Evolutionary conservation across 768 basidiomycete genomes (phyloP).

Genomic region (Paxillus ammoniavirescens): DNA sequence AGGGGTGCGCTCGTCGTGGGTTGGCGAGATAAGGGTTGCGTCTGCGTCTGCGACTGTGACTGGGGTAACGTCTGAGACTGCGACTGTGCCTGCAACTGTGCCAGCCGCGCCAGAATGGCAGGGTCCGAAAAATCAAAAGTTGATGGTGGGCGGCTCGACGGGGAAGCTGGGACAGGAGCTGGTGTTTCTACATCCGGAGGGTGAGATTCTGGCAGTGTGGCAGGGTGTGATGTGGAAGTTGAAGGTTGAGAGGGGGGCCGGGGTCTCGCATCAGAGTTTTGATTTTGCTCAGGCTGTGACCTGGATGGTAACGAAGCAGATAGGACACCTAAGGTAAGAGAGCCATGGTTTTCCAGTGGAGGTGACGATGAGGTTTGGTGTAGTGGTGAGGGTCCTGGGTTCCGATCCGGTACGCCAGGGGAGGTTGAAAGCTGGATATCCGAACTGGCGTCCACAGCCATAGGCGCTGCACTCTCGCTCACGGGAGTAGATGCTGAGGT

Average conservation of each 20-base stretch:
- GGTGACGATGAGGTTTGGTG: slow-evolving; percentile 10
- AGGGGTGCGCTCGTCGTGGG: not conserved
- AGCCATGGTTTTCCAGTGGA: not conserved
- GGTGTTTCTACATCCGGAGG: not conserved
- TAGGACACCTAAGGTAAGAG: not conserved
- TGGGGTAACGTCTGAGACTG: slow-evolving; percentile 12
- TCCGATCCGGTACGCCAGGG: slow-evolving; percentile 10
- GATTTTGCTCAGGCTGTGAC: slow-evolving; percentile 2
- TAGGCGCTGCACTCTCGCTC: not conserved
- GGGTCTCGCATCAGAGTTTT: not conserved
- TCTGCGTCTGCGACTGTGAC: slow-evolving; percentile 10
- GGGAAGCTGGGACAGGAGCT: not conserved
- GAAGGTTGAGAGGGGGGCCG: not conserved
- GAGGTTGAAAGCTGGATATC: slow-evolving; percentile 16
- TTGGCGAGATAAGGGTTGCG: slow-evolving; percentile 1
- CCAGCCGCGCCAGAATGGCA: slow-evolving; percentile 19
- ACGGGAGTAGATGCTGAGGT: not conserved
- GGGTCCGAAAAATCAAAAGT: slow-evolving; percentile 25
- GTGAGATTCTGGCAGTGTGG: slow-evolving; percentile 1
- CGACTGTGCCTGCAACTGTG: slow-evolving; percentile 22
- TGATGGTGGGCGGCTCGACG: not conserved
- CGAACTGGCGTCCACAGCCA: slow-evolving; percentile 7
- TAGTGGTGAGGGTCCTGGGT: slow-evolving; percentile 15
- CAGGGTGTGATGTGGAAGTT: not conserved
- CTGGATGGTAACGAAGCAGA: slow-evolving; percentile 2